These are phyloP conservation scores for Ogataea angusta DNA, from an alignment of 805 yeast genomes.

Conservation along the genomic window DNA sequence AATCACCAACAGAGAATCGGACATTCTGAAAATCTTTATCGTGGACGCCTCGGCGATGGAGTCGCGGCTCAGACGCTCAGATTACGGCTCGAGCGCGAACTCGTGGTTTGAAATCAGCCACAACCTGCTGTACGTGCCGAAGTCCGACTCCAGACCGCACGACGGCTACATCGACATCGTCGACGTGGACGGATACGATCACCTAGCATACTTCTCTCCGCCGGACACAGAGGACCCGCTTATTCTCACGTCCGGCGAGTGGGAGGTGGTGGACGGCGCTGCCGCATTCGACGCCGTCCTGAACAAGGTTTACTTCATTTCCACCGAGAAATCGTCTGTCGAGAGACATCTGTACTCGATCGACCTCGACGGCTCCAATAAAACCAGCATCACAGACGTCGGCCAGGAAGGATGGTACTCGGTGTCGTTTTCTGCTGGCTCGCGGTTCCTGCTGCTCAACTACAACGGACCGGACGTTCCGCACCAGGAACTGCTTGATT, in stretches of 20 bases:
- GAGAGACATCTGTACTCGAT: slow-evolving; percentile 84
- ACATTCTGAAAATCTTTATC: slow-evolving; percentile 53
- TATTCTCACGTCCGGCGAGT: slow-evolving; percentile 68
- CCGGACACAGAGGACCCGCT: slow-evolving; percentile 52
- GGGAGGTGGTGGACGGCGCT: slow-evolving; percentile 87
- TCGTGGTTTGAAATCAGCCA: slow-evolving; percentile 81
- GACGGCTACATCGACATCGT: slow-evolving; percentile 84
- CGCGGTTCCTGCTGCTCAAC: slow-evolving; percentile 65
- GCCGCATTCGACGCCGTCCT: slow-evolving; percentile 54
- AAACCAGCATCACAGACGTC: slow-evolving; percentile 47
- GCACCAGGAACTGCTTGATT: slow-evolving; percentile 64
- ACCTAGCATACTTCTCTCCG: slow-evolving; percentile 82
- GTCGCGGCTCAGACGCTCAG: slow-evolving; percentile 45
- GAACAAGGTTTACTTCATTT: slow-evolving; percentile 59
- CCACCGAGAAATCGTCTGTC: slow-evolving; percentile 73
- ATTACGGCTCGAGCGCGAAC: slow-evolving; percentile 42
- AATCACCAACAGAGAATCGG: slow-evolving; percentile 64
- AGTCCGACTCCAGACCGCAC: slow-evolving; percentile 41
- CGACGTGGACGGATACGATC: slow-evolving; percentile 59
- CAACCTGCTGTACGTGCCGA: slow-evolving; percentile 56
- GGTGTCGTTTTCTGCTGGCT: slow-evolving; percentile 76
- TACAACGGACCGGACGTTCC: slow-evolving; percentile 82
- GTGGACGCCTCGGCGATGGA: slow-evolving; percentile 42
- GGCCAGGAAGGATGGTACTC: slow-evolving; percentile 60
- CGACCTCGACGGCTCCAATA: slow-evolving; percentile 45